Conservation (phyloP, 768 basidiomycete species). For the Kwoniella mangroviensis region DNA sequence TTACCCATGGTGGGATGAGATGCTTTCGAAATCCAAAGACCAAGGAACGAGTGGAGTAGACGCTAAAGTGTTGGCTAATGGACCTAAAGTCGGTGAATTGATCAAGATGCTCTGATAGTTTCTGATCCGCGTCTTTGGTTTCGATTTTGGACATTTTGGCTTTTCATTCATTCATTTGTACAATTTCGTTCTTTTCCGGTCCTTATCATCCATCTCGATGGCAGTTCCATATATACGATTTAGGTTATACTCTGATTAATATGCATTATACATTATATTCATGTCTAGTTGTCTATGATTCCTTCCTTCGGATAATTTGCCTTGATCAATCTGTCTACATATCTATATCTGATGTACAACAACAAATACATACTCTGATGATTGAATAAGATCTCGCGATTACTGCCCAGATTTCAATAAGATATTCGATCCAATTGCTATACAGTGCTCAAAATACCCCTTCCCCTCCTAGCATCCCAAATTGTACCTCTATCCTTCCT, state of each 20-base stretch:
- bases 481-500: slow-evolving; percentile 14
- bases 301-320: background rate
- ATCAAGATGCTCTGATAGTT: slow-evolving; percentile 40
- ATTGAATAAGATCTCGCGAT: too few species aligned
- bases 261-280: slow-evolving; percentile 15
- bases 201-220: background rate
- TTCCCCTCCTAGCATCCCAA: slow-evolving; percentile 45
- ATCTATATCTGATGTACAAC: background rate
- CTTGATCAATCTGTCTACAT: background rate
- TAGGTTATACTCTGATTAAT: background rate
- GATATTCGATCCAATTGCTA: background rate
- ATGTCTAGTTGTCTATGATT: slow-evolving; percentile 2
- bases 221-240: background rate
- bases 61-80: slow-evolving; percentile 40
- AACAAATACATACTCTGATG: background rate
- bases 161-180: background rate
- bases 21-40: slow-evolving; percentile 66
- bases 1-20: slow-evolving; percentile 98
- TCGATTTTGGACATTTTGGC: background rate
- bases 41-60: slow-evolving; percentile 42
- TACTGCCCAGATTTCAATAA: too few species aligned
- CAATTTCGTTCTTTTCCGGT: background rate
- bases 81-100: slow-evolving; percentile 33
- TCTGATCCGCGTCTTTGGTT: background rate
- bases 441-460: slow-evolving; percentile 9